phyloP scores from a whole-genome alignment of 495 filamentous ascomycete species.

The Podospora fimiseda region DNA sequence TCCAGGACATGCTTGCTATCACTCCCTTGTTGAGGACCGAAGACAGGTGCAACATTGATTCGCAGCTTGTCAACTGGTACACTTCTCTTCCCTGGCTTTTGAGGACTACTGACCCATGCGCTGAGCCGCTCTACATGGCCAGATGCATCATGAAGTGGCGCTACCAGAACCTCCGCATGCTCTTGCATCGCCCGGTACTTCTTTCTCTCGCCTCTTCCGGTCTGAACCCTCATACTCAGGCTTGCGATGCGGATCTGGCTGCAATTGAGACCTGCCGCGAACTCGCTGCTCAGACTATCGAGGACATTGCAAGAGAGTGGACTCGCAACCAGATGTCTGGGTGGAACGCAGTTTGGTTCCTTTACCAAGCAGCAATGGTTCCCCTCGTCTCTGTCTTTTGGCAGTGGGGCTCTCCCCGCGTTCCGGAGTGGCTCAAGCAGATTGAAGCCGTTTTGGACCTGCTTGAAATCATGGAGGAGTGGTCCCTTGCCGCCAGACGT shows the following conservation, averaged over 20 bases:
- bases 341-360: constrained; percentile 79
- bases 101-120: constrained; percentile 60
- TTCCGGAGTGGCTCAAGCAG: constrained; percentile 54
- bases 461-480: constrained; percentile 62
- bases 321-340: constrained; percentile 68
- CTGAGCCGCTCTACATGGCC: constrained; percentile 61
- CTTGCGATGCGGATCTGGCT: constrained; percentile 59
- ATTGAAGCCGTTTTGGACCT: constrained; percentile 63
- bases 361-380: constrained; percentile 74
- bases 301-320: constrained; percentile 62
- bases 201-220: constrained; percentile 65
- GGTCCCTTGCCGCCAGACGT: constrained; percentile 63
- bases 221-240: constrained; percentile 48
- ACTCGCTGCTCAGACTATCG: constrained; percentile 62
- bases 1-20: constrained; percentile 69
- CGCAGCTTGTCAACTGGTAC: constrained; percentile 65
- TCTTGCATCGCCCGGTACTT: constrained; percentile 69
- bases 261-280: constrained; percentile 63
- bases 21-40: constrained; percentile 58
- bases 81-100: constrained; percentile 66
- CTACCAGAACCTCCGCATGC: constrained; percentile 70
- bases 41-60: constrained; percentile 59
- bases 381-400: constrained; percentile 67
- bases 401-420: constrained; percentile 51
- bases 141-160: constrained; percentile 78